These are phyloP conservation scores for Colletotrichum tamarilloi DNA, from an alignment of 2,329 filamentous ascomycete genomes.

Conservation along the genomic window DNA sequence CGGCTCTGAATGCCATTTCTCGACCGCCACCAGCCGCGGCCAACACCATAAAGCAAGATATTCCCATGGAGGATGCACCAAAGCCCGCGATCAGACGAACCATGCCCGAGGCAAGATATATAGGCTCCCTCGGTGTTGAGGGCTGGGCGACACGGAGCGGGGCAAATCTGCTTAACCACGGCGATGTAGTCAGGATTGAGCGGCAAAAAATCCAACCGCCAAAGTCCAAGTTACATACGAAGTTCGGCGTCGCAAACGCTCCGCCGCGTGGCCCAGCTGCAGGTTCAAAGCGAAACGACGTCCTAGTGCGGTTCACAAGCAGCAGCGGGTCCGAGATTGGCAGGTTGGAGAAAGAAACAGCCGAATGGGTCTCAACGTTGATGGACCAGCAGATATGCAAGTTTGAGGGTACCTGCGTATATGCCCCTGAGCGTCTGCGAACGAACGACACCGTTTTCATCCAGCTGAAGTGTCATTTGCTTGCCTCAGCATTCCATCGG, in stretches of 20 bases:
- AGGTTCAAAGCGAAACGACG: slow-evolving; percentile 78
- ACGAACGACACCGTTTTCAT: slow-evolving; percentile 96
- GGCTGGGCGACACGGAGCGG: slow-evolving; percentile 94
- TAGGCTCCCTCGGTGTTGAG: slow-evolving; percentile 91
- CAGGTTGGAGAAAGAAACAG: slow-evolving; percentile 85
- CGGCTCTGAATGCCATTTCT: neutral
- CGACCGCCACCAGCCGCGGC: neutral
- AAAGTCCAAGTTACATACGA: slow-evolving; percentile 55
- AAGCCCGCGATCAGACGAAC: slow-evolving; percentile 36
- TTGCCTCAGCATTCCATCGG: slow-evolving; percentile 78
- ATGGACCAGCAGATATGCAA: slow-evolving; percentile 90
- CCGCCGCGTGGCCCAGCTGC: slow-evolving; percentile 55
- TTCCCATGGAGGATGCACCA: neutral
- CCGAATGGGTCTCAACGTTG: slow-evolving; percentile 91
- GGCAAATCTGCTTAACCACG: slow-evolving; percentile 78
- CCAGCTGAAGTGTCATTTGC: slow-evolving; percentile 82
- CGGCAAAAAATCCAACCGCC: slow-evolving; percentile 79
- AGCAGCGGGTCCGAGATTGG: slow-evolving; percentile 83
- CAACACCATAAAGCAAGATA: neutral
- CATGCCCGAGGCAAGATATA: slow-evolving; percentile 70
- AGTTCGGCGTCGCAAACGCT: slow-evolving; percentile 48
- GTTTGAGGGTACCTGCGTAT: slow-evolving; percentile 91
- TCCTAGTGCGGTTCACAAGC: slow-evolving; percentile 93
- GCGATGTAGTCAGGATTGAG: slow-evolving; percentile 87
- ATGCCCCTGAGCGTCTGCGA: slow-evolving; percentile 83